Evolutionary conservation across 208 protist species (phyloP).

Genomic region (Leishmania major): DNA sequence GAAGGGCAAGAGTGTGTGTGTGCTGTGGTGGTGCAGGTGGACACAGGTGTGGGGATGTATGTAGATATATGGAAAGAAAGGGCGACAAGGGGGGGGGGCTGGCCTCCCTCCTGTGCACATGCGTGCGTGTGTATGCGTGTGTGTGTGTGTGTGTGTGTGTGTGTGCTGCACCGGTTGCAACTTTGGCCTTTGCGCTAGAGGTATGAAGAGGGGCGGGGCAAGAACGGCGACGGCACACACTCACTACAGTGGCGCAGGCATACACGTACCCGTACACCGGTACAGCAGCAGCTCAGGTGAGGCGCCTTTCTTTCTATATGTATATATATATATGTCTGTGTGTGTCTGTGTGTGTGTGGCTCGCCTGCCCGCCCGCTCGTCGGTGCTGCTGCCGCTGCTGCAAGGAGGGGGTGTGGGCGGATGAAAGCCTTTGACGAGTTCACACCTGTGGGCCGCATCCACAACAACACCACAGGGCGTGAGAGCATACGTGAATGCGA

Average conservation of each 20-base stretch:
- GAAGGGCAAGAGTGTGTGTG: too few relatives aligned
- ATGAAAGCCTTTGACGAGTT: slow-evolving; percentile 5
- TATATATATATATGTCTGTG: background rate
- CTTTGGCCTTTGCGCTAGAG: background rate
- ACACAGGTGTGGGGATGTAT: background rate
- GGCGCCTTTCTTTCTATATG: background rate
- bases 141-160: slow-evolving; percentile 1
- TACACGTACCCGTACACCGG: background rate
- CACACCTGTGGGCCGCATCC: background rate
- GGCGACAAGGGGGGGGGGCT: background rate
- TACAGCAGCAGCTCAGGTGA: background rate
- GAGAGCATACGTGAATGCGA: background rate
- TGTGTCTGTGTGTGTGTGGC: background rate
- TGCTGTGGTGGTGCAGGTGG: background rate
- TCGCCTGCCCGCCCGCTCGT: background rate
- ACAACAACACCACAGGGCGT: background rate
- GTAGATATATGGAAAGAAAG: background rate
- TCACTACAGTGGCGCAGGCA: slow-evolving; percentile 2
- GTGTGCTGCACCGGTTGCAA: background rate
- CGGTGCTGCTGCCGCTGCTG: background rate
- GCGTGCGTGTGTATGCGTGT: background rate
- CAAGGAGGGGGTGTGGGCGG: background rate
- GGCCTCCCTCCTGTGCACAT: background rate
- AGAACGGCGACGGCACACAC: slow-evolving; percentile 4
- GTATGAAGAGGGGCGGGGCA: background rate